phyloP scores from a whole-genome alignment of 257 asterid genomes.

The Jacaranda mimosifolia region DNA sequence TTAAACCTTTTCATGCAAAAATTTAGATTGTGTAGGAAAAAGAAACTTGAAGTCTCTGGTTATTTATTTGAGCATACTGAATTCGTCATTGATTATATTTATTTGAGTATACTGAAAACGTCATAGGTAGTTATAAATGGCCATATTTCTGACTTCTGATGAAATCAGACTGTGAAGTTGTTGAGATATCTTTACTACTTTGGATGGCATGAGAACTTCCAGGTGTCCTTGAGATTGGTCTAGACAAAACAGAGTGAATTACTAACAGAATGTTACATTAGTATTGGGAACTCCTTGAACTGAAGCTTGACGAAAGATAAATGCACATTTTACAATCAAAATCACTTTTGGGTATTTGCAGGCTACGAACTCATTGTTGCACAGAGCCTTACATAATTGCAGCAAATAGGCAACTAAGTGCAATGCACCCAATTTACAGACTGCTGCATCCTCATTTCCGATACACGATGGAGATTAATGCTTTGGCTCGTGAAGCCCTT shows the following conservation, averaged over 20 bases:
- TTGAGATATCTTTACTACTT: neutral
- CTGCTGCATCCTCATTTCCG: conserved; percentile 78
- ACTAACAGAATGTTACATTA: no score
- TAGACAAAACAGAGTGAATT: no score
- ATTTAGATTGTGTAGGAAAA: no score
- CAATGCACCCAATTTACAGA: conserved; percentile 80
- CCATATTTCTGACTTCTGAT: neutral
- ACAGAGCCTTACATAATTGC: conserved; percentile 89
- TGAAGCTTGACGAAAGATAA: no score
- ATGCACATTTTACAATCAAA: neutral
- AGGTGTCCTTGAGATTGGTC: no score
- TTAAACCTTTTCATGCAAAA: neutral
- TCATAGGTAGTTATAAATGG: no score
- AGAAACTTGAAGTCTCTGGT: no score
- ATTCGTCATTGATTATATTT: no score
- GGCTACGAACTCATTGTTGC: conserved; percentile 80
- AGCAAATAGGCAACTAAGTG: conserved; percentile 70
- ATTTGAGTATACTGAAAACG: no score
- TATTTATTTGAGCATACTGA: no score
- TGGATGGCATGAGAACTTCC: no score
- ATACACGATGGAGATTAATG: conserved; percentile 90
- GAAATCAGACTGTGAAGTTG: neutral
- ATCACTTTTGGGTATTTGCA: conserved; percentile 29
- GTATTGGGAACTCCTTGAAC: no score
- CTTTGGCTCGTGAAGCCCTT: conserved; percentile 69